Percentiles rank a stretch among this genome's conserved stretches.
These are phyloP conservation scores for Smithsoniella earleae DNA, from an alignment of 163 green algal genomes.

Conservation along the genomic window DNA sequence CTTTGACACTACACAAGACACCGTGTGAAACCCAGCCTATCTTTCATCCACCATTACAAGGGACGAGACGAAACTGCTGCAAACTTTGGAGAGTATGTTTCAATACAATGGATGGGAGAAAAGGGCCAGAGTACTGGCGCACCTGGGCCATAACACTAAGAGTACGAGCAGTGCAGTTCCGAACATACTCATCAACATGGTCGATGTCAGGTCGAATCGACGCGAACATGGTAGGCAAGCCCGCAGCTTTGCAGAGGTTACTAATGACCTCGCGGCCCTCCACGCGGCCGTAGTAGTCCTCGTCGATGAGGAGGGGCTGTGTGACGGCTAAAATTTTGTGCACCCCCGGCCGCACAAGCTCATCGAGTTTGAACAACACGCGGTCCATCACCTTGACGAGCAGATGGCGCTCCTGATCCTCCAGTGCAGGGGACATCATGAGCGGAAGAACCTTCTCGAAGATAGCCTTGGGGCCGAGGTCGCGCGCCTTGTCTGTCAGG, in stretches of 20 bases:
- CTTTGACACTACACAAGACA: too few relatives aligned
- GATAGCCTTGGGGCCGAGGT: constrained; percentile 88
- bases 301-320: constrained; percentile 97
- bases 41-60: too few relatives aligned
- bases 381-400: constrained; percentile 95
- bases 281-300: constrained; percentile 98
- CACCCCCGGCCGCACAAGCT: constrained; percentile 94
- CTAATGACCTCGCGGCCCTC: constrained; percentile 95
- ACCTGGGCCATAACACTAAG: constrained; percentile 28
- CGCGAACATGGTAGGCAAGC: constrained; percentile 92
- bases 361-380: constrained; percentile 96
- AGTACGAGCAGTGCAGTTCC: constrained; percentile 49
- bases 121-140: too few relatives aligned
- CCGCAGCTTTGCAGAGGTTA: constrained; percentile 94
- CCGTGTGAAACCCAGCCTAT: too few relatives aligned
- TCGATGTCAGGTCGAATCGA: constrained; percentile 99
- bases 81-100: background rate
- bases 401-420: constrained; percentile 90
- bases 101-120: background rate
- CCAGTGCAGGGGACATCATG: constrained; percentile 89
- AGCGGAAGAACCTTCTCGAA: constrained; percentile 98
- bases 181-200: constrained; percentile 95
- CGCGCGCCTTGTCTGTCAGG: constrained; percentile 94
- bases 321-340: constrained; percentile 99
- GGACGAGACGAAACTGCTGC: too few relatives aligned